Base-by-base conservation (phyloP, 2,329 filamentous ascomycete species). In the Parascedosporium putredinis region DNA sequence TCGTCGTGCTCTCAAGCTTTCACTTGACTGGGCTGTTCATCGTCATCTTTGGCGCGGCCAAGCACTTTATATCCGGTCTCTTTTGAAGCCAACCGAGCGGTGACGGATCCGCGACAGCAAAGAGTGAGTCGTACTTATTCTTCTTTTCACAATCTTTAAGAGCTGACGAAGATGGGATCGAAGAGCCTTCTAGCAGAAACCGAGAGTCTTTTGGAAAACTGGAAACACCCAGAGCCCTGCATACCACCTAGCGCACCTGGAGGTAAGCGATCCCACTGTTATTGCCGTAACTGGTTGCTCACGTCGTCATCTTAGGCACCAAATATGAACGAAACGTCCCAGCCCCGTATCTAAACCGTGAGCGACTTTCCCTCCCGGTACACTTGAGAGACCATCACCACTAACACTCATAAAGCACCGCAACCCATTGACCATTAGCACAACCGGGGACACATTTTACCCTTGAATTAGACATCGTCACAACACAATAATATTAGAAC, bases 161-260 rank as follows among this genome's bases (percentile, higher is more conserved):
- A 12, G 27, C 27, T 18, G 14, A 23, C n/a, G 18, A 47, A 98
- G 93, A 81, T 81, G 46, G 69, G 98, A 52, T 76, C n/a, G n/a
- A n/a, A n/a, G n/a, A n/a, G n/a, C n/a, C n/a, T n/a, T n/a, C n/a
- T 97, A 56, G 79, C 82, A 54, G 89, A 96, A 70, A 91, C 93
- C 4, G 90, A 97, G 67, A 84, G 84, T 58, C 65, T 96, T 52
- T 72, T 98, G 55, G 81, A 93, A 61, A 86, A 84, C 67, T 98
- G 91, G 91, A 97, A 97, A 72, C 93, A 98, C 63, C 93, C 93
- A 3, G 93, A 98, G 66, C 90, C 93, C 27, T 97, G 95, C 66
- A 75, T 79, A 58, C 80, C 84, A 56, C 93, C 93, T 12, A 95
- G 88, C 38, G 91, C 93, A 34, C 93, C 93, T 9, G 93, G 93